Base-by-base conservation (phyloP, 345 rosid species). In the Arabis hirsuta region DNA sequence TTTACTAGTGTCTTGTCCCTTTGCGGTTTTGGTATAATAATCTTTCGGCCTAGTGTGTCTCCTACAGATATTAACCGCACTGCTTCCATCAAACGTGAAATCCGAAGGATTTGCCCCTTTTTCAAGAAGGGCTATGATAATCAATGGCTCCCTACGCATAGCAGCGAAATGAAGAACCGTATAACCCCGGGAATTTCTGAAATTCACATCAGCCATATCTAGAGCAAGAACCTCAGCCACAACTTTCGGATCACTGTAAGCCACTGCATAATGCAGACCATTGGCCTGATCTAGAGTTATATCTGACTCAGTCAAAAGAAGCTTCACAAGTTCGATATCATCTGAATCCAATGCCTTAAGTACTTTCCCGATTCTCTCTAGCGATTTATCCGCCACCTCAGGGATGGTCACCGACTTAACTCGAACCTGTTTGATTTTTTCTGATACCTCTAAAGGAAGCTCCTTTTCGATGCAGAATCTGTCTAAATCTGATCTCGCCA, bases 341-440 rank as follows among this genome's bases (percentile, higher is more conserved):
- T 95, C 99, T 0, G 96, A 91, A 76, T 95, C 99, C 32, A 95
- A 80, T 63, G 99, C 98, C 81, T 81, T 95, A 54, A 82, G 93
- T 70, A 95, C 87, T 78, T 91, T 90, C 81, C 79, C 80, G 12
- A 83, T 80, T 78, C 91, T 84, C 83, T 91, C 93, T 70, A 82
- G 80, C 3, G 8, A 86, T 62, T 82, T 27, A 45, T 85, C 87
- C 69, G 60, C 89, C 12, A 51, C 65, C 31, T 55, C 82, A 1
- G 19, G 74, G 5, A 12, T 38, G 48, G 64, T 68, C 42, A 71
- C 12, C 4, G 77, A 78, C 71, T 84, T 84, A 42, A 24, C 64
- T 26, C 87, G 88, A 46, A 91, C 79, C 61, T 66, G 45, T 67
- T 76, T 83, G 69, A 95, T 88, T 12, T 78, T 63, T 47, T 84